These are phyloP conservation scores for Fraxinus greggii DNA, from an alignment of 305 asterid genomes.

Conservation along the genomic window DNA sequence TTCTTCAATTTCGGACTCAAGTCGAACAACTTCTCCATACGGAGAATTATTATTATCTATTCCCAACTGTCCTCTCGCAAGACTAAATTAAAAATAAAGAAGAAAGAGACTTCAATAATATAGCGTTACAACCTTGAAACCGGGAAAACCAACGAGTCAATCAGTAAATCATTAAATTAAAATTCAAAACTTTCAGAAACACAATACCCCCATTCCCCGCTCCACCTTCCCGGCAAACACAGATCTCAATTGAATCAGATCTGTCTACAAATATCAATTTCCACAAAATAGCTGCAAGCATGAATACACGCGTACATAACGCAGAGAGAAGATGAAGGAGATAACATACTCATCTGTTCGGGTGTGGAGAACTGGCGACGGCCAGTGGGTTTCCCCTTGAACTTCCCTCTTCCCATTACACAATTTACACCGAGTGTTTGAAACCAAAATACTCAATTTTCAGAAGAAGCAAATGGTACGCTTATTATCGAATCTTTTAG, in stretches of 20 bases:
- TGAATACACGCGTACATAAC: not conserved
- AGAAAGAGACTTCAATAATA: not conserved
- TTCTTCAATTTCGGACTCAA: not conserved
- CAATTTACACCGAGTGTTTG: not conserved
- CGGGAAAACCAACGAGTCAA: not conserved
- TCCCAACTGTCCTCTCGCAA: not conserved
- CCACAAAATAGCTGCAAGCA: not conserved
- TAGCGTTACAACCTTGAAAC: not conserved
- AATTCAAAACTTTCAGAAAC: not conserved
- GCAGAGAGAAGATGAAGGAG: not conserved
- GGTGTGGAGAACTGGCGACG: conserved; percentile 63
- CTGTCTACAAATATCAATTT: not conserved
- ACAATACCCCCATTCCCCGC: not conserved
- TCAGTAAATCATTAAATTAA: not conserved
- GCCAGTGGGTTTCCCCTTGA: conserved; percentile 65
- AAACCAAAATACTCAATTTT: not conserved
- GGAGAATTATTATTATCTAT: not conserved
- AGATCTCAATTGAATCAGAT: not conserved
- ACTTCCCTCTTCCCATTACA: conserved; percentile 60
- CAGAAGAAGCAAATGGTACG: not conserved
- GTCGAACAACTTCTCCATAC: not conserved
- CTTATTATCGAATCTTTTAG: not conserved
- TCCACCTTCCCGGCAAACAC: not conserved
- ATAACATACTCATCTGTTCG: conserved; percentile 46
- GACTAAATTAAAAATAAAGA: not conserved